Evolutionary conservation across 1,284 basidiomycete species (phyloP).

Genomic region (Rhodotorula sp.): DNA sequence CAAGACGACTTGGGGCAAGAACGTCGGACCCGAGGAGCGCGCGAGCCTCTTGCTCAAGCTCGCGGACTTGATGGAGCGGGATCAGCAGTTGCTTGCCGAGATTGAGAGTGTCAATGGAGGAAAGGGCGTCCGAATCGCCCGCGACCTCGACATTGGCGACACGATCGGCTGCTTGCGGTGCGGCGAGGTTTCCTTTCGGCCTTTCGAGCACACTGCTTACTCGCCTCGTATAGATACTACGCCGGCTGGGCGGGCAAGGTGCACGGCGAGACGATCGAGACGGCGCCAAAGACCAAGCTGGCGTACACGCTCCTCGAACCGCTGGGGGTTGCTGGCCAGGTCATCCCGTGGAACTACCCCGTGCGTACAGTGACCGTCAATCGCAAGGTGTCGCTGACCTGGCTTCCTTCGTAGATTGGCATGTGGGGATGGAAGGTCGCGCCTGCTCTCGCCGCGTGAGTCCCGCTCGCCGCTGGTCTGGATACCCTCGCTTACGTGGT

Average conservation of each 20-base stretch:
- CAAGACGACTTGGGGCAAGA: conserved; percentile 38
- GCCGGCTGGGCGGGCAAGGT: conserved; percentile 40
- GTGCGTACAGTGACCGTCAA: background rate
- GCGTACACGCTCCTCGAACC: conserved; percentile 36
- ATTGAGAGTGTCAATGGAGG: conserved; percentile 35
- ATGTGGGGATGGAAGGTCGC: conserved; percentile 44
- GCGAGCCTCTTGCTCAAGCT: conserved; percentile 31
- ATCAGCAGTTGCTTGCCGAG: conserved; percentile 29
- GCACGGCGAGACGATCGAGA: conserved; percentile 36
- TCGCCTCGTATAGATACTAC: conserved; percentile 13
- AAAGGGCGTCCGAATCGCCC: conserved; percentile 33
- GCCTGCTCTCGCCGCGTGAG: conserved; percentile 36
- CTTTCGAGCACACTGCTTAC: too few relatives aligned
- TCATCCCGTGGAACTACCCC: conserved; percentile 3
- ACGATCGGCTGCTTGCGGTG: conserved; percentile 23
- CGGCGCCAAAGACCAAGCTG: conserved; percentile 25
- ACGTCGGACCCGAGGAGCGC: conserved; percentile 15
- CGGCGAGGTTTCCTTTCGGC: background rate
- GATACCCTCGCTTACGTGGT: background rate
- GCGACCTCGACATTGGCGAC: conserved; percentile 34
- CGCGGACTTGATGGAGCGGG: conserved; percentile 39
- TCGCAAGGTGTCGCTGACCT: background rate
- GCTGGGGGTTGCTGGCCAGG: conserved; percentile 25
- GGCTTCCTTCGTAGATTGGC: conserved; percentile 1
- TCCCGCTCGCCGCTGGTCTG: background rate